These are phyloP conservation scores for Termitomyces sp. DNA, from an alignment of 768 basidiomycete species.

Conservation along the genomic window DNA sequence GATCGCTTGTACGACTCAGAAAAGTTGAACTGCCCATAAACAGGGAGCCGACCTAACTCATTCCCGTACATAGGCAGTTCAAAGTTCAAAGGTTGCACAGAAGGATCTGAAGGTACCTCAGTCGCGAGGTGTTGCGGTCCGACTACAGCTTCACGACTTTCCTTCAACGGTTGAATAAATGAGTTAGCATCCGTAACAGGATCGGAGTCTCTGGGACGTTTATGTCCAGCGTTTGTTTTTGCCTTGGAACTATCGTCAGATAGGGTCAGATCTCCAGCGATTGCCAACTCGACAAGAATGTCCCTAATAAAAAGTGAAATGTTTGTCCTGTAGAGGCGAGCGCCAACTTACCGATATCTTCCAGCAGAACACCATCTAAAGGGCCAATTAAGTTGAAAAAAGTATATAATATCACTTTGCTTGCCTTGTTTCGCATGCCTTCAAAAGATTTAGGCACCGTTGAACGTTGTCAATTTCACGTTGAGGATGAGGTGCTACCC, in stretches of 20 bases:
- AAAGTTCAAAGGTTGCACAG: conserved; percentile 17
- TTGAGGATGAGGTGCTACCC: conserved; percentile 38
- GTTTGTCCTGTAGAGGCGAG: not conserved
- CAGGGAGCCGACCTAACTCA: conserved; percentile 52
- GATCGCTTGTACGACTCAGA: conserved; percentile 20
- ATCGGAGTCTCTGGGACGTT: conserved; percentile 16
- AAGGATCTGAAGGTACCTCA: conserved; percentile 5
- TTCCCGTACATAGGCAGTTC: conserved; percentile 51
- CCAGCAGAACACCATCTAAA: conserved; percentile 39
- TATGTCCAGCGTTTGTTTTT: conserved; percentile 7
- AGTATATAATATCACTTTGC: not conserved
- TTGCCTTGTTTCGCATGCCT: conserved; percentile 33
- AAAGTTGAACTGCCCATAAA: conserved; percentile 37
- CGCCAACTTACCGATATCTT: conserved; percentile 27
- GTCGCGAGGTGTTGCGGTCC: conserved; percentile 24
- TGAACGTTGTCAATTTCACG: conserved; percentile 58
- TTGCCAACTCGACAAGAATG: conserved; percentile 31
- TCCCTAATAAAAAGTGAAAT: conserved; percentile 21
- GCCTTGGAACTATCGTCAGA: conserved; percentile 1
- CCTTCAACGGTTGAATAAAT: not conserved
- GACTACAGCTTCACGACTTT: conserved; percentile 21
- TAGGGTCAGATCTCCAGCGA: conserved; percentile 27
- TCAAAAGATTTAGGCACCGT: conserved; percentile 51
- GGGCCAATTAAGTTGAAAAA: not conserved
- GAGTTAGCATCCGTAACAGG: not conserved